Evolutionary conservation across 306 rosid species (phyloP).

Genomic region (Cicer bijugum): DNA sequence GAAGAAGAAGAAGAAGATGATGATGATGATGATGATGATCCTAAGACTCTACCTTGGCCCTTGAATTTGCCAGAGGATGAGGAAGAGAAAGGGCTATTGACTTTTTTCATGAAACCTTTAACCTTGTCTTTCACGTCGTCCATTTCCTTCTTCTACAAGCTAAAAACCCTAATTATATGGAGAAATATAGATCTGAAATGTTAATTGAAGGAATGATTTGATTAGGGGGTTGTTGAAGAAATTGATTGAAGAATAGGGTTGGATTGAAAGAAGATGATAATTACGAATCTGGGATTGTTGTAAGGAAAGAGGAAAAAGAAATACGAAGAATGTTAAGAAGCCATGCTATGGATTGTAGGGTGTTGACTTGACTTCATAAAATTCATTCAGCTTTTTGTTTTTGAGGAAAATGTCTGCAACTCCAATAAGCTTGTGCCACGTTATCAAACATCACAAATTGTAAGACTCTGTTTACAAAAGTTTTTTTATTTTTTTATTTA

Average conservation of each 20-base stretch:
- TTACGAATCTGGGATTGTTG: no score
- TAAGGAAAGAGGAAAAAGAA: no score
- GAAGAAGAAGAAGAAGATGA: slow-evolving; percentile 71
- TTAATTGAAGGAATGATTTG: background rate
- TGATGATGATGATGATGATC: slow-evolving; percentile 73
- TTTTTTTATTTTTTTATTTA: no score
- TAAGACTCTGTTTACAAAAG: no score
- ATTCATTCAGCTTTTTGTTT: background rate
- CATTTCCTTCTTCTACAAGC: slow-evolving; percentile 43
- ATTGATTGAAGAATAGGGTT: background rate
- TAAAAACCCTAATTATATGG: background rate
- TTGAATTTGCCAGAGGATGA: slow-evolving; percentile 77
- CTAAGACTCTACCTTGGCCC: slow-evolving; percentile 92
- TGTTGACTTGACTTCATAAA: slow-evolving; percentile 10
- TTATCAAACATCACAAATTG: background rate
- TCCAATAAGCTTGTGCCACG: slow-evolving; percentile 26
- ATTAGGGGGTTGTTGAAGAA: background rate
- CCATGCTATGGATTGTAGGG: background rate
- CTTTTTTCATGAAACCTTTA: slow-evolving; percentile 89
- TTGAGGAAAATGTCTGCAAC: background rate
- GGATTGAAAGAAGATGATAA: background rate
- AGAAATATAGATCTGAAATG: background rate
- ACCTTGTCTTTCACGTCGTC: slow-evolving; percentile 86
- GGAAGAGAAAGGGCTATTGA: slow-evolving; percentile 63
- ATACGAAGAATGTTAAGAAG: background rate